phyloP scores from a whole-genome alignment of 1,284 basidiomycete species.

The Cutaneotrichosporon sp. region DNA sequence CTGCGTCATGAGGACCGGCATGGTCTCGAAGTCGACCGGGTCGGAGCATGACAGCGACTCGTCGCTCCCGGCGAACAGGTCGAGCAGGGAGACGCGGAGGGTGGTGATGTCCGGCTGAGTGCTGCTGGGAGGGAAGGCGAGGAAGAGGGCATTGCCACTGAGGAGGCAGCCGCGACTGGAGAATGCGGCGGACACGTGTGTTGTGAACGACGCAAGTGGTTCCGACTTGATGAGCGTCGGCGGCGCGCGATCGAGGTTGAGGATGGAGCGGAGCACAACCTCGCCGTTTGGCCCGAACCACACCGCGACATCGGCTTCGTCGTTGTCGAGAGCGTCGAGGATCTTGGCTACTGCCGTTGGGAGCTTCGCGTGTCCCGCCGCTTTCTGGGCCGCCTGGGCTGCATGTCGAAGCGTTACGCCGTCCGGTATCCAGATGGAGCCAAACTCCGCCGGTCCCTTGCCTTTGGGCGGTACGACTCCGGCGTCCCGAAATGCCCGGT shows the following conservation, averaged over 20 bases:
- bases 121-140: constrained; percentile 17
- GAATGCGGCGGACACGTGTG: constrained; percentile 1
- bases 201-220: constrained; percentile 58
- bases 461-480: constrained; percentile 12
- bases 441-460: constrained; percentile 16
- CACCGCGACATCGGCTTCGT: constrained; percentile 72
- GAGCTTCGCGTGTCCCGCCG: constrained; percentile 48
- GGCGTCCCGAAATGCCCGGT: constrained; percentile 54
- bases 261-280: constrained; percentile 64
- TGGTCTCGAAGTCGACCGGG: constrained; percentile 14
- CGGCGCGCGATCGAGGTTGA: constrained; percentile 81
- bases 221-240: constrained; percentile 77
- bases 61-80: constrained; percentile 21
- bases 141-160: constrained; percentile 52
- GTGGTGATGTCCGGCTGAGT: constrained; percentile 10
- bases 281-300: constrained; percentile 68
- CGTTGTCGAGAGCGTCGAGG: constrained; percentile 50
- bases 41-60: constrained; percentile 8
- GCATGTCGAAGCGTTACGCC: constrained; percentile 24
- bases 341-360: constrained; percentile 17
- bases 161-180: constrained; percentile 58
- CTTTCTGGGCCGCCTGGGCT: constrained; percentile 19
- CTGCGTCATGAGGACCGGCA: constrained; percentile 27
- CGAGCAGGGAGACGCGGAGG: constrained; percentile 18
- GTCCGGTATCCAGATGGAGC: constrained; percentile 33